Percentiles rank a stretch among this genome's conserved stretches.
phyloP scores from a whole-genome alignment of 2,329 filamentous ascomycete species.

The Fusarium brevicatenulatum region DNA sequence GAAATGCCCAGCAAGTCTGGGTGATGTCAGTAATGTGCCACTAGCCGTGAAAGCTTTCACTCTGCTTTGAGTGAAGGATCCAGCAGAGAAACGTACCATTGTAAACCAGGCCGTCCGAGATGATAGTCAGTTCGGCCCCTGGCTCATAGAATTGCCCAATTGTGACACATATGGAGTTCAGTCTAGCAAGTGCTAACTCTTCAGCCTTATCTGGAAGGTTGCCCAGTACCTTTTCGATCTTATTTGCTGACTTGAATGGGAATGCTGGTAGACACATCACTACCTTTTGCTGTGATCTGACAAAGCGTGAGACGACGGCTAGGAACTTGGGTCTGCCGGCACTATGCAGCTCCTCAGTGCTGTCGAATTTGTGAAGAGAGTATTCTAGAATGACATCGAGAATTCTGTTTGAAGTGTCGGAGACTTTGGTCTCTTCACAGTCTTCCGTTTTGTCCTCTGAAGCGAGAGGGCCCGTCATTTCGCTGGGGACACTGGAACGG shows the following conservation, averaged over 20 bases:
- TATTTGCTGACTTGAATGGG: constrained; percentile 50
- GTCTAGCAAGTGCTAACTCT: constrained; percentile 41
- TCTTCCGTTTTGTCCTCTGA: not conserved
- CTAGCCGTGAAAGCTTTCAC: not conserved
- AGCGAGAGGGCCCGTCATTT: not conserved
- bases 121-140: constrained; percentile 52
- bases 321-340: not conserved
- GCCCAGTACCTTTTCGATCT: constrained; percentile 46
- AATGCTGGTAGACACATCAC: constrained; percentile 45
- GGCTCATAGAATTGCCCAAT: constrained; percentile 43
- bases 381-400: not conserved
- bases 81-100: constrained; percentile 51
- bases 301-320: not conserved
- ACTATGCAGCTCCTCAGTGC: not conserved
- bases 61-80: not conserved
- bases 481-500: not conserved
- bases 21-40: not conserved
- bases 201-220: constrained; percentile 47
- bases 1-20: constrained; percentile 55
- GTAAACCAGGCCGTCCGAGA: constrained; percentile 64
- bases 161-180: constrained; percentile 44
- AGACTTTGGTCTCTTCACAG: not conserved
- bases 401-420: not conserved
- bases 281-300: not conserved
- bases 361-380: constrained; percentile 6